These are phyloP conservation scores for Gnetum montanum DNA, from an alignment of 75 land plant species.

Conservation along the genomic window DNA sequence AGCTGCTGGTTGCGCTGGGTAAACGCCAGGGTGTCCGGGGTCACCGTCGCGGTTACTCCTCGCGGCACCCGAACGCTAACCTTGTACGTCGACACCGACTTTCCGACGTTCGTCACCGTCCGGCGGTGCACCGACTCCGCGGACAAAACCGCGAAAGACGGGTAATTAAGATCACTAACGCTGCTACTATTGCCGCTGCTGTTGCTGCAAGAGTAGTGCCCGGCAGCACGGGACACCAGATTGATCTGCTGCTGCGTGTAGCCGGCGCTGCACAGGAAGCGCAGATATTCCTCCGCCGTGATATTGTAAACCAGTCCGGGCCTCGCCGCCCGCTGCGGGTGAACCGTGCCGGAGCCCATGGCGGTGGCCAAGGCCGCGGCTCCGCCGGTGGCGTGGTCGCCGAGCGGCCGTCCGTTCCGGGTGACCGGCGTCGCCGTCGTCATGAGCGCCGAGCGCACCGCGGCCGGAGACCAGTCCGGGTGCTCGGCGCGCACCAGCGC, in stretches of 20 bases:
- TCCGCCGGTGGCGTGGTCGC: constrained; percentile 23
- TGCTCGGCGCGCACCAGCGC: constrained; percentile 31
- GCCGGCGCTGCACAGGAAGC: constrained; percentile 12
- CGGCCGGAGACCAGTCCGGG: constrained; percentile 47
- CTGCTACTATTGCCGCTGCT: neutral
- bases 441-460: constrained; percentile 48
- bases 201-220: neutral
- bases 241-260: constrained; percentile 1
- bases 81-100: constrained; percentile 23
- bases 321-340: constrained; percentile 10
- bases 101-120: constrained; percentile 56
- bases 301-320: constrained; percentile 27
- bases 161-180: constrained; percentile 50
- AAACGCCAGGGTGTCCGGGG: constrained; percentile 41
- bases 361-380: constrained; percentile 16
- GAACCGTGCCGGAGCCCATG: constrained; percentile 20
- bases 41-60: constrained; percentile 22
- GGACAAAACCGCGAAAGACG: constrained; percentile 51
- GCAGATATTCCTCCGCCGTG: constrained; percentile 9
- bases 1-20: constrained; percentile 26
- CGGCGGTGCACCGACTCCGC: constrained; percentile 29
- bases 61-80: constrained; percentile 32
- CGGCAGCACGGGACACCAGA: neutral
- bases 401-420: constrained; percentile 17
- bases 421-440: constrained; percentile 34